Evolutionary conservation across 331 rosid species (phyloP).

Genomic region (Pyracantha coccinea): DNA sequence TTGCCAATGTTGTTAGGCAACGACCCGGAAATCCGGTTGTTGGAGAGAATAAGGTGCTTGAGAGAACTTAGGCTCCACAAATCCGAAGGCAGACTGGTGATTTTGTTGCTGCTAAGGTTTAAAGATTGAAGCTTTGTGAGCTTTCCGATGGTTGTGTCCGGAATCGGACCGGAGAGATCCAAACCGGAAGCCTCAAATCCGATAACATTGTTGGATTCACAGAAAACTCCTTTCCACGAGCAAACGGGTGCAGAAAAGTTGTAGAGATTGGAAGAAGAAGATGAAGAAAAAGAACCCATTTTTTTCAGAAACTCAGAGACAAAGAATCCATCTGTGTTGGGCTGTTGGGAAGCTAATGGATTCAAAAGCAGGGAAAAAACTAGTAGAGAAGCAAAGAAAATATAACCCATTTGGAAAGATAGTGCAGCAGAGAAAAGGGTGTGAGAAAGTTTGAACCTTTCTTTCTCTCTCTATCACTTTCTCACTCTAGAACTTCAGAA

Average conservation of each 20-base stretch:
- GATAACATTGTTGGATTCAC: constrained; percentile 47
- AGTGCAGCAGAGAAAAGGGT: constrained; percentile 10
- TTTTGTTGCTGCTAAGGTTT: constrained; percentile 78
- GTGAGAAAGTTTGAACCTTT: background rate
- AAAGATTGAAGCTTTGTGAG: constrained; percentile 62
- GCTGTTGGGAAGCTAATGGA: constrained; percentile 67
- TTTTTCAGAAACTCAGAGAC: constrained; percentile 61
- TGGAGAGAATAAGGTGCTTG: constrained; percentile 49
- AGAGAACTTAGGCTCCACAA: constrained; percentile 81
- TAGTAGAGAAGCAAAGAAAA: constrained; percentile 49
- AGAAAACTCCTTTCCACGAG: constrained; percentile 70
- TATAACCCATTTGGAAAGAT: constrained; percentile 51
- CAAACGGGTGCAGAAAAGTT: constrained; percentile 70
- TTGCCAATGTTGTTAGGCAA: constrained; percentile 70
- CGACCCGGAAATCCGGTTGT: constrained; percentile 37
- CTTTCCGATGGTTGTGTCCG: constrained; percentile 81
- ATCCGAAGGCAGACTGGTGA: constrained; percentile 68
- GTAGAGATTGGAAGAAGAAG: constrained; percentile 28
- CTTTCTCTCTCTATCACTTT: background rate
- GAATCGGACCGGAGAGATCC: constrained; percentile 64
- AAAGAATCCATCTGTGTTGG: constrained; percentile 75
- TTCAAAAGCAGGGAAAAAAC: constrained; percentile 50
- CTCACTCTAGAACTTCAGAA: constrained; percentile 23
- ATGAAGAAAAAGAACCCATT: constrained; percentile 31
- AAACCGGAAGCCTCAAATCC: constrained; percentile 46